A percentile compares a stretch with the other conserved stretches of the same genome.
phyloP scores from a whole-genome alignment of 768 basidiomycete genomes.

The Phlebiopsis flavidoalba region DNA sequence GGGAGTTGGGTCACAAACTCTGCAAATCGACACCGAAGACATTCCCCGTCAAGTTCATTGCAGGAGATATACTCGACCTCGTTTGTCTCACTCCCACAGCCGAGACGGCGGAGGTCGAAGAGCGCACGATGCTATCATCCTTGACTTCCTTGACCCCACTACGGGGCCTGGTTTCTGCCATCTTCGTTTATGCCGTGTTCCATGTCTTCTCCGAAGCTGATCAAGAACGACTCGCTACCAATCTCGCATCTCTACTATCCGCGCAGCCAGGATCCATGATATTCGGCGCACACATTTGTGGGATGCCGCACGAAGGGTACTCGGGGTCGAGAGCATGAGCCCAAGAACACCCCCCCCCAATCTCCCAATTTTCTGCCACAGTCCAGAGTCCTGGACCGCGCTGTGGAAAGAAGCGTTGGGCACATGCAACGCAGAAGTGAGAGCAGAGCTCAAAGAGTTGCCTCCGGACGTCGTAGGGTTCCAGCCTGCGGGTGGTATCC shows the following conservation, averaged over 20 bases:
- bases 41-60: conserved; percentile 51
- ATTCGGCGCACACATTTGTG: conserved; percentile 38
- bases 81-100: conserved; percentile 28
- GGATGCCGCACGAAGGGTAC: conserved; percentile 29
- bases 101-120: not conserved
- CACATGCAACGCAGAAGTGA: conserved; percentile 28
- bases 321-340: not conserved
- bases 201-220: conserved; percentile 37
- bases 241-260: conserved; percentile 37
- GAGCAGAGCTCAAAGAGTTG: conserved; percentile 12
- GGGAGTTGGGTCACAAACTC: conserved; percentile 57
- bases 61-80: conserved; percentile 50
- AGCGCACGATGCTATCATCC: conserved; percentile 23
- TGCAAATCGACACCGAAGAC: conserved; percentile 47
- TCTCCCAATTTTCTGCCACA: conserved; percentile 34
- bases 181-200: conserved; percentile 48
- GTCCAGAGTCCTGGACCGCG: conserved; percentile 31
- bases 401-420: conserved; percentile 34
- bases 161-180: conserved; percentile 40
- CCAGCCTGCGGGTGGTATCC: not conserved
- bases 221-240: conserved; percentile 38
- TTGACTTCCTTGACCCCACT: conserved; percentile 36
- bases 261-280: conserved; percentile 40
- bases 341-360: not conserved
- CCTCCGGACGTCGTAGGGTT: not conserved